Base-by-base conservation (phyloP, 805 yeast genomes). In the Scheffersomyces ergatensis region DNA sequence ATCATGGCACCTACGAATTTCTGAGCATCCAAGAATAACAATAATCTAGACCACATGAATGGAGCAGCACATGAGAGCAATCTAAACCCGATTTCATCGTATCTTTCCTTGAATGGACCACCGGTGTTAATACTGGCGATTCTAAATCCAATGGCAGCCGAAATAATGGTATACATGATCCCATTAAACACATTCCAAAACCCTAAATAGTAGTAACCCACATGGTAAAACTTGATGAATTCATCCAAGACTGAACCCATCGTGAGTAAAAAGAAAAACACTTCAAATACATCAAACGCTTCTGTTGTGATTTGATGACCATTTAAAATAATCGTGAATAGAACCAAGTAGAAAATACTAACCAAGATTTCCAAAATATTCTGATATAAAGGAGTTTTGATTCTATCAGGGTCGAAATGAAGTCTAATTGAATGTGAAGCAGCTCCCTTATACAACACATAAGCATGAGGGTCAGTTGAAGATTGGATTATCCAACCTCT, bases 401-500 rank as follows among this genome's bases (percentile, higher is more conserved):
- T 77, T 58, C 97, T 71, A 38, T 83, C 88, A 0, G 96, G 92
- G 50, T 83, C 81, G 50, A 86, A 87, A 61, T 89, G 97, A 2
- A 75, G 60, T 39, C 62, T 48, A 43, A 85, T 66, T 12, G 72
- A 65, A 4, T 80, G 65, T 18, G 81, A 78, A 0, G 80, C 70
- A 12, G 82, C 76, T 0, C 80, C 80, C 45, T 72, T 76, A 58
- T 83, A 87, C 41, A 82, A 54, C 19, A 78, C 82, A 51, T 84
- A 89, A 13, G 81, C 79, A 18, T 77, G 73, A 5, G 93, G 87
- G 55, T 87, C 88, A 12, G 58, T 60, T 11, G 81, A 77, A 17
- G 84, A 77, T 62, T 88, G 96, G 37, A 85, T 74, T 46, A 89
- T 85, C 95, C 96, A 87, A 21, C 97, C 97, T 42, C 90, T 70